Percentiles rank a stretch among this genome's conserved stretches.
These are phyloP conservation scores for Fragaria vesca DNA, from an alignment of 306 rosid genomes.

Conservation along the genomic window DNA sequence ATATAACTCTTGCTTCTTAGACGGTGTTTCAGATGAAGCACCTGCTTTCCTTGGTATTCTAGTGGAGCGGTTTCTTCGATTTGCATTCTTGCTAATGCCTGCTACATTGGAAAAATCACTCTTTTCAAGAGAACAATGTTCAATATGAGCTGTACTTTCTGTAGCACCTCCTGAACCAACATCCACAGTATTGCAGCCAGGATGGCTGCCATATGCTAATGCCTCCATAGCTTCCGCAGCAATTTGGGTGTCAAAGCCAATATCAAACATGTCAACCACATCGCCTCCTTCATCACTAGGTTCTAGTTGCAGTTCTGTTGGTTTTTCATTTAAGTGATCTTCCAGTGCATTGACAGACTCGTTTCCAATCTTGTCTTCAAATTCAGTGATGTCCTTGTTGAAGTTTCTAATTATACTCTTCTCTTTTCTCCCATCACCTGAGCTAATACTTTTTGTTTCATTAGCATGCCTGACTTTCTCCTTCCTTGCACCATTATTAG, in stretches of 20 bases:
- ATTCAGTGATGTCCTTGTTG: constrained; percentile 14
- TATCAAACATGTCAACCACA: constrained; percentile 35
- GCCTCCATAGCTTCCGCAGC: constrained; percentile 82
- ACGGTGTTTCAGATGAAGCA: constrained; percentile 25
- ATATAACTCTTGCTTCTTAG: constrained; percentile 30
- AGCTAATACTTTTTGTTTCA: constrained; percentile 21
- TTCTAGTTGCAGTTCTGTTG: constrained; percentile 28
- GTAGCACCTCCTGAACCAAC: constrained; percentile 24
- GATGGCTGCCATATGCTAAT: constrained; percentile 41
- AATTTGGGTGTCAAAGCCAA: constrained; percentile 73
- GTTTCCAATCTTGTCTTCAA: constrained; percentile 21
- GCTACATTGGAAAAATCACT: constrained; percentile 22
- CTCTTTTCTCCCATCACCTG: constrained; percentile 28
- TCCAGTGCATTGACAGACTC: constrained; percentile 26
- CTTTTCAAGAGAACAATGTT: constrained; percentile 21
- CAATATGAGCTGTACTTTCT: constrained; percentile 26
- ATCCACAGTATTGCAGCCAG: constrained; percentile 17
- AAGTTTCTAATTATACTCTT: constrained; percentile 7
- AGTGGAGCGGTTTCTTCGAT: constrained; percentile 38
- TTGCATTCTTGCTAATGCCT: constrained; percentile 27
- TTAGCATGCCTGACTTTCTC: constrained; percentile 29
- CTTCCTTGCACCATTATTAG: constrained; percentile 19
- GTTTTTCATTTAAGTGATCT: constrained; percentile 21
- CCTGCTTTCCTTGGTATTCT: constrained; percentile 34
- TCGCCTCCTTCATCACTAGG: constrained; percentile 29